Evolutionary conservation across 2,329 filamentous ascomycete species (phyloP).

Genomic region (Monilinia aucupariae): DNA sequence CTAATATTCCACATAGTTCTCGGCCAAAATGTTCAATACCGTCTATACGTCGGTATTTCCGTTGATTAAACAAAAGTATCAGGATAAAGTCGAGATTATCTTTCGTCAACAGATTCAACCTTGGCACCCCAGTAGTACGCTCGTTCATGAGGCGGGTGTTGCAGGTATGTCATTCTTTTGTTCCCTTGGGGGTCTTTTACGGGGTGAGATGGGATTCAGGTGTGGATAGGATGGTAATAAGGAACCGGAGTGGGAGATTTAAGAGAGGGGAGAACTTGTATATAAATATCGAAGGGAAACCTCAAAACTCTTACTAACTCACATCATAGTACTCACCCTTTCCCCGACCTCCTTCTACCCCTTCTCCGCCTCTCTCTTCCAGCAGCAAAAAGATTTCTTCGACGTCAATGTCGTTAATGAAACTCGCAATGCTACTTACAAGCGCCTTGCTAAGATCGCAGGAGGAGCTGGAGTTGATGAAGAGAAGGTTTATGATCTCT

Average conservation of each 20-base stretch:
- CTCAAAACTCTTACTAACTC: not conserved
- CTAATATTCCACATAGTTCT: constrained; percentile 41
- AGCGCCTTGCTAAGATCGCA: constrained; percentile 68
- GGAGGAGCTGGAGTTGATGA: constrained; percentile 63
- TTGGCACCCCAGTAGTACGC: constrained; percentile 84
- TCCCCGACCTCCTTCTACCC: constrained; percentile 67
- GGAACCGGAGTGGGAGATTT: not conserved
- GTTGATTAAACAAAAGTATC: constrained; percentile 55
- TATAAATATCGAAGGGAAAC: not conserved
- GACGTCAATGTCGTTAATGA: constrained; percentile 81
- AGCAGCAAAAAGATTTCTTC: constrained; percentile 71
- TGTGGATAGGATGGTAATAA: not conserved
- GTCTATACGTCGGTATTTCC: constrained; percentile 63
- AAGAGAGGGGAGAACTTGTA: not conserved
- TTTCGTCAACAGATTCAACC: constrained; percentile 91
- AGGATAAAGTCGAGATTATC: constrained; percentile 60
- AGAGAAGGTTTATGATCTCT: constrained; percentile 60
- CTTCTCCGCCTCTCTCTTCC: constrained; percentile 58
- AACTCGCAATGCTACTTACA: constrained; percentile 77
- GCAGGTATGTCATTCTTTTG: constrained; percentile 44
- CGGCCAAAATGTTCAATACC: constrained; percentile 66
- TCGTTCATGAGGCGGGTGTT: constrained; percentile 75
- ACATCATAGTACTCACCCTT: not conserved
- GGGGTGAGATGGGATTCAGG: not conserved
- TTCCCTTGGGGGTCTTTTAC: no score